phyloP scores from a whole-genome alignment of 441 rosid genomes.

The Mallotus japonicus region DNA sequence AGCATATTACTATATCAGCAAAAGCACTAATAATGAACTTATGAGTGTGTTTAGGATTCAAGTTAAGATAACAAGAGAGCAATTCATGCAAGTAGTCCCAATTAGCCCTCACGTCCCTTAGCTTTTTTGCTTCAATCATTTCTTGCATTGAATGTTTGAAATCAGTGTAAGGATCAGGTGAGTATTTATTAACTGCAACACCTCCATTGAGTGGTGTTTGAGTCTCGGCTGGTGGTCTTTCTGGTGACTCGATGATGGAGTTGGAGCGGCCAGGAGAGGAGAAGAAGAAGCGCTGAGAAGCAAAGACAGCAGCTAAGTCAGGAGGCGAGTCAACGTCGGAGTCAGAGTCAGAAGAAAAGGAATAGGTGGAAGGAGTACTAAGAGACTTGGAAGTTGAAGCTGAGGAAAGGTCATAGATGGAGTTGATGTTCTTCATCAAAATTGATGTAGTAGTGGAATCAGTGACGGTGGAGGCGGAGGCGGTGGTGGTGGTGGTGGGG shows the following conservation, averaged over 20 bases:
- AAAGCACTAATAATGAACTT: slow-evolving; percentile 72
- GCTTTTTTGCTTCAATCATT: slow-evolving; percentile 77
- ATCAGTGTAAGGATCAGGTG: slow-evolving; percentile 76
- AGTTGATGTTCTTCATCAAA: slow-evolving; percentile 48
- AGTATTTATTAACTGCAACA: slow-evolving; percentile 53
- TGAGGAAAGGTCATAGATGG: slow-evolving; percentile 39
- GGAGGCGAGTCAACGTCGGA: slow-evolving; percentile 39
- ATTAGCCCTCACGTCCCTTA: slow-evolving; percentile 42
- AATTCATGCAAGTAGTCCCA: slow-evolving; percentile 76
- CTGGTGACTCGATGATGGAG: slow-evolving; percentile 65
- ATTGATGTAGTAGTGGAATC: slow-evolving; percentile 23
- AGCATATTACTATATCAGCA: slow-evolving; percentile 54
- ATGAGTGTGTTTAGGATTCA: slow-evolving; percentile 73
- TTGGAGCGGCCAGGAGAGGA: slow-evolving; percentile 91
- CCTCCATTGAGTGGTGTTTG: slow-evolving; percentile 40
- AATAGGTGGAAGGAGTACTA: slow-evolving; percentile 31
- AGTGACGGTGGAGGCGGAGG: background rate
- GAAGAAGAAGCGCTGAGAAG: slow-evolving; percentile 89
- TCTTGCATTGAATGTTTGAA: slow-evolving; percentile 75
- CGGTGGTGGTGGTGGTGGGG: too few relatives aligned
- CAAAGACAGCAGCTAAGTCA: slow-evolving; percentile 65
- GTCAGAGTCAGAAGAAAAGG: slow-evolving; percentile 39
- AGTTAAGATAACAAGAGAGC: slow-evolving; percentile 62
- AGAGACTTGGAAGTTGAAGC: slow-evolving; percentile 48
- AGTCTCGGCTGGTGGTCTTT: slow-evolving; percentile 11